phyloP scores from a whole-genome alignment of 495 filamentous ascomycete species.

The Aspergillus nanangensis region DNA sequence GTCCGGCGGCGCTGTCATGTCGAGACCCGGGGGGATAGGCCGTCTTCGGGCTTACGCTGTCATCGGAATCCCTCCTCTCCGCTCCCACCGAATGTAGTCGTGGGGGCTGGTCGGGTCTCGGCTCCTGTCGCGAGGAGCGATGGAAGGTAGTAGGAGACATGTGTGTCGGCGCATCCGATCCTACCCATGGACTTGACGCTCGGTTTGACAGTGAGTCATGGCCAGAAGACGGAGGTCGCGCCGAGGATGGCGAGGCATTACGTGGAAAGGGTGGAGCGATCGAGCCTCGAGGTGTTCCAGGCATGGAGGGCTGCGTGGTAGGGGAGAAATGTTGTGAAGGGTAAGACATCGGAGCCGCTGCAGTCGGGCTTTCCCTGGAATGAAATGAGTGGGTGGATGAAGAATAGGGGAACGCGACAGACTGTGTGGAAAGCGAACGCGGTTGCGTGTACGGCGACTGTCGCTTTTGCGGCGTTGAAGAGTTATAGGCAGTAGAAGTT shows the following conservation, averaged over 20 bases:
- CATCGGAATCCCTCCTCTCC: slow-evolving; percentile 36
- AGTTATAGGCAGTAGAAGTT: slow-evolving; percentile 25
- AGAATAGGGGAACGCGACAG: slow-evolving; percentile 35
- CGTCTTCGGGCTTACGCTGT: slow-evolving; percentile 44
- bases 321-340: slow-evolving; percentile 37
- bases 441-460: slow-evolving; percentile 39
- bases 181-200: slow-evolving; percentile 32
- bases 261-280: slow-evolving; percentile 30
- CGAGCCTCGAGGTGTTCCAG: slow-evolving; percentile 46
- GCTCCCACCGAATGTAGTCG: slow-evolving; percentile 16
- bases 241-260: slow-evolving; percentile 30
- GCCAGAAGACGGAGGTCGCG: slow-evolving; percentile 24
- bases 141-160: slow-evolving; percentile 28
- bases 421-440: slow-evolving; percentile 47
- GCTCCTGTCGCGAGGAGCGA: slow-evolving; percentile 23
- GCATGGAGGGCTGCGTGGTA: slow-evolving; percentile 37
- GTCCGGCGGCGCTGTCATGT: slow-evolving; percentile 22
- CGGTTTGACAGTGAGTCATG: slow-evolving; percentile 27
- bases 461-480: slow-evolving; percentile 19
- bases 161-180: slow-evolving; percentile 23
- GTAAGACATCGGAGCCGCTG: slow-evolving; percentile 29
- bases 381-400: slow-evolving; percentile 30
- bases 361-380: slow-evolving; percentile 40
- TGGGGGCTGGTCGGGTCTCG: slow-evolving; percentile 24
- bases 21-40: slow-evolving; percentile 23